Evolutionary conservation across 2,329 filamentous ascomycete genomes (phyloP), one percentile per base, ranked within the genome.

Genomic region (Trichoderma oligosporum): DNA sequence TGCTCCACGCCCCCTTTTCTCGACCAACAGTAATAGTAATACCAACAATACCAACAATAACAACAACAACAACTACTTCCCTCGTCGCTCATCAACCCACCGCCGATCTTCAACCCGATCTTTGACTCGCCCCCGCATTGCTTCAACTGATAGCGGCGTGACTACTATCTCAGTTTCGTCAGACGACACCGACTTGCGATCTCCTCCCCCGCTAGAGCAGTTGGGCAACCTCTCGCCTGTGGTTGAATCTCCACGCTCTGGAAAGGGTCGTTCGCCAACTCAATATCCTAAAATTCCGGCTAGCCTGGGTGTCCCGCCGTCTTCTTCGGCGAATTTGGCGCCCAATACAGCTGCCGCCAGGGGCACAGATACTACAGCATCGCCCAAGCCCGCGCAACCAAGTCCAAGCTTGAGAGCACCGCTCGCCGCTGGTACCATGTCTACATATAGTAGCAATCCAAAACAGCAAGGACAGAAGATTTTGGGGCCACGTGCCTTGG

Each of bases 141-240:
- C 59, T 4, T 73, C 71, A 3, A 62, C 61, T 7, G 66, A 68
- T 39, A 72, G 73, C 31, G 71, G 71, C 35, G 67, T 70, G 35
- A 67, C 67, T 12, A 67, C 62, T 18, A 69, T 70, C 44, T 69
- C 69, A 6, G 65, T 65, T 9, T 70, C 67, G 4, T 67, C 70
- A 4, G 66, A 68, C 3, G 65, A 64, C 16, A 60, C 47, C 7
- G 48, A 59, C 16, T 14, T 38, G 25, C 36, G 48, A 18, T 48
- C 53, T 14, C 53, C 54, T 20, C 58, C 60, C 1, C 61, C 61
- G 16, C 60, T 63, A 7, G 61, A 65, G 22, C 57, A 56, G 48
- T 67, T 59, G 52, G 66, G 60, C 56, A 73, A 70, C 42, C 70
- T 82, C 4, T 79, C 79, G 0, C 79, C 79, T 1, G 78, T 82